Evolutionary conservation across 441 rosid species (phyloP).

Genomic region (Populus trichocarpa): DNA sequence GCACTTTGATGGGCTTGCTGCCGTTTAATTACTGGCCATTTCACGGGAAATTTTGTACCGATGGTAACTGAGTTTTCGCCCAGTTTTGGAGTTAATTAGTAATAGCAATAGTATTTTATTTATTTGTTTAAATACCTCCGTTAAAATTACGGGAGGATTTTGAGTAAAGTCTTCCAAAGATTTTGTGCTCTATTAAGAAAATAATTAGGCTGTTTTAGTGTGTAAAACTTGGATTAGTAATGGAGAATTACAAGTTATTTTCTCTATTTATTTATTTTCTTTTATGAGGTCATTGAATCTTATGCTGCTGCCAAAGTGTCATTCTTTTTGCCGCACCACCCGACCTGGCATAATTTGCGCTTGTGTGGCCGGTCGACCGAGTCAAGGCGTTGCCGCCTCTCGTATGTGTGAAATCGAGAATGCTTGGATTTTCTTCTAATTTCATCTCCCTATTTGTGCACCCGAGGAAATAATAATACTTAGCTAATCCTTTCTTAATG

Average conservation of each 20-base stretch:
- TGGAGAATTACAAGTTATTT: not conserved
- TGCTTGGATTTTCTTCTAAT: too few relatives aligned
- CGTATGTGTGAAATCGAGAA: conserved; percentile 27
- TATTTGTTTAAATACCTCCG: conserved; percentile 29
- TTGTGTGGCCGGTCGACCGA: conserved; percentile 30
- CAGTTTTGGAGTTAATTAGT: not conserved
- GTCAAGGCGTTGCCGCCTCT: conserved; percentile 39
- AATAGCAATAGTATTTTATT: conserved; percentile 8
- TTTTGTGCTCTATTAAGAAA: not conserved
- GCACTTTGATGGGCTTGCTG: conserved; percentile 13
- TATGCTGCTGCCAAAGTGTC: conserved; percentile 35
- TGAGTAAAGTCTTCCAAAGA: conserved; percentile 4
- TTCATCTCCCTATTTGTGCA: not conserved
- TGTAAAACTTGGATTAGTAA: not conserved
- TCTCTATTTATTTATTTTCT: not conserved
- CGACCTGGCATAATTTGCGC: conserved; percentile 49
- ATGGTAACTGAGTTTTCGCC: conserved; percentile 13
- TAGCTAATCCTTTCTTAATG: too few relatives aligned
- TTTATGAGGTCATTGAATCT: not conserved
- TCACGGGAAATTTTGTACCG: conserved; percentile 46
- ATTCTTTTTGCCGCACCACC: conserved; percentile 48
- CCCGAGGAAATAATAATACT: not conserved
- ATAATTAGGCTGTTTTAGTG: not conserved
- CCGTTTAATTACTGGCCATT: conserved; percentile 24
- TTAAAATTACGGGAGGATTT: conserved; percentile 31